Percentiles rank a stretch among this genome's conserved stretches.
Conservation (phyloP, 1,284 basidiomycete species). For the Ganoderma meredithae region DNA sequence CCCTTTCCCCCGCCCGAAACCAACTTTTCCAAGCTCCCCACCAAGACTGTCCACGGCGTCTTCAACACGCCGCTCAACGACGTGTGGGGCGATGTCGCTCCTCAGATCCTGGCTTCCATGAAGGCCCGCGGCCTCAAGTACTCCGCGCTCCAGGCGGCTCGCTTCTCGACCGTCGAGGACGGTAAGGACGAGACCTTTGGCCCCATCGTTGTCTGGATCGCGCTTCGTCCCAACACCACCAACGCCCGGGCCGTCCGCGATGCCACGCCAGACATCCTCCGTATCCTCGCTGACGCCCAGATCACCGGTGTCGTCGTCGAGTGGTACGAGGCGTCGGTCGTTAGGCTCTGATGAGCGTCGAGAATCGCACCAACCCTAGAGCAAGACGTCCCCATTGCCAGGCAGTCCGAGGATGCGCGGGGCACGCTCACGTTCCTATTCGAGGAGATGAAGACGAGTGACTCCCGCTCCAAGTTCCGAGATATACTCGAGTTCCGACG, state of each 20-base stretch:
- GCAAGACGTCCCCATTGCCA: slow-evolving; percentile 43
- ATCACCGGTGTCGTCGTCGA: slow-evolving; percentile 33
- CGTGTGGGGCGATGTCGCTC: neutral
- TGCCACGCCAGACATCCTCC: slow-evolving; percentile 46
- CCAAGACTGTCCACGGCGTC: neutral
- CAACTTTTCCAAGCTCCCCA: neutral
- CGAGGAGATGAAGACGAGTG: slow-evolving; percentile 32
- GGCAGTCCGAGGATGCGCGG: slow-evolving; percentile 35
- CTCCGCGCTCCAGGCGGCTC: neutral
- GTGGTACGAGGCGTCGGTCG: slow-evolving; percentile 43
- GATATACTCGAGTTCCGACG: no score
- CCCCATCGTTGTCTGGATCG: slow-evolving; percentile 49
- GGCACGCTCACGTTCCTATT: slow-evolving; percentile 36
- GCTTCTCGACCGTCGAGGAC: slow-evolving; percentile 36
- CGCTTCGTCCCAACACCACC: slow-evolving; percentile 45
- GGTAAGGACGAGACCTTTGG: slow-evolving; percentile 38
- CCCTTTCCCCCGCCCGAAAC: neutral
- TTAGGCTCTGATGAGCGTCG: slow-evolving; percentile 41
- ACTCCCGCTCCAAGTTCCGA: no score
- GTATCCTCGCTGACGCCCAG: slow-evolving; percentile 27
- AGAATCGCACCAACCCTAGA: slow-evolving; percentile 35
- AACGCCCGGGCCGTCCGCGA: slow-evolving; percentile 41
- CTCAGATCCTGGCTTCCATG: neutral
- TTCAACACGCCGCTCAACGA: neutral
- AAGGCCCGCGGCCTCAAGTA: neutral